These are phyloP conservation scores for Trypanosoma congolense DNA, from an alignment of 208 protist genomes.

Conservation along the genomic window DNA sequence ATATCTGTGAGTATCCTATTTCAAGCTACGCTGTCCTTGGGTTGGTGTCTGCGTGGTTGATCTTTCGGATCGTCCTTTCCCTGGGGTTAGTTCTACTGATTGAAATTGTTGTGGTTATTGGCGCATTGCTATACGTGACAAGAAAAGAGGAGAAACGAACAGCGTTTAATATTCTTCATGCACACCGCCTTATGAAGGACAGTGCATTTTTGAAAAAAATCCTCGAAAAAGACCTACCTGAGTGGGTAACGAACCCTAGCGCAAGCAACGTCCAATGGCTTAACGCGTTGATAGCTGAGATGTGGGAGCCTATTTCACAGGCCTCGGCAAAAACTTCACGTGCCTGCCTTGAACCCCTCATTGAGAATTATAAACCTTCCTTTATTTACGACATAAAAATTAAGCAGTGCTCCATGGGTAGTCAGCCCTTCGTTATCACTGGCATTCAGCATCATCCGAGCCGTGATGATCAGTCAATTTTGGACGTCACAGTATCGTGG, in stretches of 20 bases:
- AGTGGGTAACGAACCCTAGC: conserved; percentile 70
- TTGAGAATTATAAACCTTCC: conserved; percentile 46
- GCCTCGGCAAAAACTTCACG: conserved; percentile 48
- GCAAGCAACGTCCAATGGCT: conserved; percentile 62
- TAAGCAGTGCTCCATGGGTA: conserved; percentile 42
- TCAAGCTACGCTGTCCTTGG: conserved; percentile 23
- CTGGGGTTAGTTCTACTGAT: conserved; percentile 55
- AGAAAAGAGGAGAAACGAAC: conserved; percentile 27
- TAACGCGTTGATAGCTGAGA: conserved; percentile 42
- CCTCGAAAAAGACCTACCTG: conserved; percentile 51
- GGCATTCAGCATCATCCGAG: conserved; percentile 60
- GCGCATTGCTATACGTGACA: conserved; percentile 35
- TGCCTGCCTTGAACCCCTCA: conserved; percentile 31
- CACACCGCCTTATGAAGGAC: conserved; percentile 33
- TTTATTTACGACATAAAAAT: conserved; percentile 50
- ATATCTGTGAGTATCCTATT: conserved; percentile 18
- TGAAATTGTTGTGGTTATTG: conserved; percentile 46
- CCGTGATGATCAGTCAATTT: conserved; percentile 39
- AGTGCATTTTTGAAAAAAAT: conserved; percentile 36
- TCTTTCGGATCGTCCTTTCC: conserved; percentile 38
- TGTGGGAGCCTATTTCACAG: conserved; percentile 56
- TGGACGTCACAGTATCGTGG: conserved; percentile 70
- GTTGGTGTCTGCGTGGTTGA: conserved; percentile 33
- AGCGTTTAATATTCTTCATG: conserved; percentile 27
- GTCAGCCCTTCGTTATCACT: conserved; percentile 45